phyloP scores from a whole-genome alignment of 2,329 filamentous ascomycete genomes.

The Mycosphaerella sp. region DNA sequence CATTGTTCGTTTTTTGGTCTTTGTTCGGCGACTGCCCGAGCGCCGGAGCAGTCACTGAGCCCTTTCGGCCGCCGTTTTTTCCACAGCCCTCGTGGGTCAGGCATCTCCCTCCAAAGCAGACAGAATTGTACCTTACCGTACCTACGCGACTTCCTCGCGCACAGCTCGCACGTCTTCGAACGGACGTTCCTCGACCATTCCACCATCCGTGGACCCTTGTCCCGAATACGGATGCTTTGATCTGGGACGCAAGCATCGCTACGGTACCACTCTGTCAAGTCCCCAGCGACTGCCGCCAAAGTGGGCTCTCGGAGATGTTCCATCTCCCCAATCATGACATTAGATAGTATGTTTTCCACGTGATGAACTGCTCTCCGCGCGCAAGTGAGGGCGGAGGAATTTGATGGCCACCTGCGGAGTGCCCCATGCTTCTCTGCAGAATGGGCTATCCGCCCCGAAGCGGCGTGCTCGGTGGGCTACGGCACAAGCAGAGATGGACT shows the following conservation, averaged over 20 bases:
- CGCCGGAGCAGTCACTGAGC: not conserved
- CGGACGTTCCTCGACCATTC: not conserved
- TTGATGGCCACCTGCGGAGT: not conserved
- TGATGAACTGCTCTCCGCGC: not conserved
- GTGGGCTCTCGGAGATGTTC: not conserved
- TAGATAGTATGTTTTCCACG: not conserved
- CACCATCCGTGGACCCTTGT: not conserved
- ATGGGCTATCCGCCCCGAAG: not conserved
- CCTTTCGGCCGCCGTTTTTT: not conserved
- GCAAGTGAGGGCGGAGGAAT: not conserved
- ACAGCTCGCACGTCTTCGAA: conserved; percentile 1
- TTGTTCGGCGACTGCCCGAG: not conserved
- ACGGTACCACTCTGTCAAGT: not conserved
- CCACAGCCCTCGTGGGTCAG: not conserved
- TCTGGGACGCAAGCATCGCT: not conserved
- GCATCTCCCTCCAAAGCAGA: not conserved
- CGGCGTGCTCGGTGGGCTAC: no score
- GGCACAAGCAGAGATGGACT: no score
- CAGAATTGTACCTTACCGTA: not conserved
- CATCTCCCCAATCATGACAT: not conserved
- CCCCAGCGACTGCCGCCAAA: not conserved
- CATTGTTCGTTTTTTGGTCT: not conserved
- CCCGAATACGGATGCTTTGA: not conserved
- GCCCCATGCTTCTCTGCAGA: not conserved
- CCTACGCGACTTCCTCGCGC: not conserved